Evolutionary conservation across 805 yeast genomes (phyloP).

Genomic region (Starmerella geochares): DNA sequence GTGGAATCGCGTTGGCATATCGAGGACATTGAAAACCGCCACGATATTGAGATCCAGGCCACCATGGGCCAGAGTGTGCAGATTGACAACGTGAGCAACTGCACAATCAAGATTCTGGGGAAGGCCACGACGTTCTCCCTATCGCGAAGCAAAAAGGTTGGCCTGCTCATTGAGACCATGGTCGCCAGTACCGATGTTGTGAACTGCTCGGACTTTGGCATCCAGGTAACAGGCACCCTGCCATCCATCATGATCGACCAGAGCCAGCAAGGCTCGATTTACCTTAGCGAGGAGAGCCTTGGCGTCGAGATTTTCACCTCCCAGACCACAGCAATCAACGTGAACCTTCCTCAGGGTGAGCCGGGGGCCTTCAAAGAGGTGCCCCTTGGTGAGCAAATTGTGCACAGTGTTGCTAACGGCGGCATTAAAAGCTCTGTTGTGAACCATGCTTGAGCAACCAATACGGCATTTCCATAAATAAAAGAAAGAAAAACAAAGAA

Average conservation of each 20-base stretch:
- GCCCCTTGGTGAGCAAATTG: constrained; percentile 86
- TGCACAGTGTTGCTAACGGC: constrained; percentile 55
- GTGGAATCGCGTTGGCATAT: constrained; percentile 83
- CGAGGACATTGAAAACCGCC: constrained; percentile 59
- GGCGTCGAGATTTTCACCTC: constrained; percentile 73
- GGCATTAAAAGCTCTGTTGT: constrained; percentile 44
- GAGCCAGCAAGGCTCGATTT: constrained; percentile 74
- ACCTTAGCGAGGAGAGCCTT: constrained; percentile 61
- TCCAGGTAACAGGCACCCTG: constrained; percentile 72
- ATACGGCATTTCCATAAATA: too few species aligned
- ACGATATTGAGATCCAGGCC: constrained; percentile 63
- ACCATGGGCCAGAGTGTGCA: constrained; percentile 81
- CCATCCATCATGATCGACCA: constrained; percentile 85
- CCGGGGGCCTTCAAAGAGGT: constrained; percentile 66
- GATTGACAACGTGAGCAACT: constrained; percentile 67
- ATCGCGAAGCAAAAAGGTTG: constrained; percentile 60
- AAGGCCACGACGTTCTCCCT: constrained; percentile 82
- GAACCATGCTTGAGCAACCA: constrained; percentile 17
- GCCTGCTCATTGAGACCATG: constrained; percentile 70
- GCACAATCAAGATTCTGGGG: constrained; percentile 75
- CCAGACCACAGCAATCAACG: constrained; percentile 72
- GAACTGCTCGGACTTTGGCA: constrained; percentile 67
- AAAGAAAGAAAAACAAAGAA: too few species aligned
- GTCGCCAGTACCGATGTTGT: constrained; percentile 83
- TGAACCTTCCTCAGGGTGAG: constrained; percentile 64